These are phyloP conservation scores for Pelargonium fulgidum DNA, from an alignment of 441 rosid species.

Conservation along the genomic window DNA sequence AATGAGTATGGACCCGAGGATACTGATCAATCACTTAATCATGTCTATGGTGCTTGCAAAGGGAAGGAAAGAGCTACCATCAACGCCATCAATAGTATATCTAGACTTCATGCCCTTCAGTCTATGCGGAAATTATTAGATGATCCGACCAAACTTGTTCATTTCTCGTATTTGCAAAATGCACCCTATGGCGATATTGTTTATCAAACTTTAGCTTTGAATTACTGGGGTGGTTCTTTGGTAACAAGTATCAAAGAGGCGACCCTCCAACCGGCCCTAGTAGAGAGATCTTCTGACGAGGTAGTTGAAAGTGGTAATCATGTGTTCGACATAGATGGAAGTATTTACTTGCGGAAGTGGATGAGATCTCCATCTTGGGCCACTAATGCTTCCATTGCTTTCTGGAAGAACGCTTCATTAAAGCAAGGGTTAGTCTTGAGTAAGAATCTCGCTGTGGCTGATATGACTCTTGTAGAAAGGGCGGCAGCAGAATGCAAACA, in stretches of 20 bases:
- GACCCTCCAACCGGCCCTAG: constrained; percentile 32
- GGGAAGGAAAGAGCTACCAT: constrained; percentile 70
- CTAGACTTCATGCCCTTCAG: constrained; percentile 89
- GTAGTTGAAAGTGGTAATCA: constrained; percentile 43
- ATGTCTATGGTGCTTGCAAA: constrained; percentile 72
- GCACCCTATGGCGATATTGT: constrained; percentile 75
- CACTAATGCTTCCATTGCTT: constrained; percentile 60
- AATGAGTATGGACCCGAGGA: constrained; percentile 67
- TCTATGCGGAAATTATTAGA: constrained; percentile 71
- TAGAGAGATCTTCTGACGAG: constrained; percentile 32
- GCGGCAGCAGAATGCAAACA: constrained; percentile 62
- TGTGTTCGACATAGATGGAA: constrained; percentile 74
- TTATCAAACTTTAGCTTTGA: constrained; percentile 74
- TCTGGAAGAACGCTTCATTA: constrained; percentile 64
- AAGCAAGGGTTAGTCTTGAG: constrained; percentile 65
- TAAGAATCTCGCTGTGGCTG: constrained; percentile 79
- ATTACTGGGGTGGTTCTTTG: constrained; percentile 83
- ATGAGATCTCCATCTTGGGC: constrained; percentile 88
- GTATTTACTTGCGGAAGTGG: constrained; percentile 85
- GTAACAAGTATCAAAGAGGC: constrained; percentile 44
- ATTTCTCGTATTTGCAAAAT: constrained; percentile 71
- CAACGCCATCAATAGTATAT: constrained; percentile 61
- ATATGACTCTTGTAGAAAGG: constrained; percentile 61
- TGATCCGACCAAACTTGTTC: constrained; percentile 82
- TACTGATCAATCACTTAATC: constrained; percentile 42